Base-by-base conservation (phyloP, 2,329 filamentous ascomycete species). In the Talaromyces sp. region DNA sequence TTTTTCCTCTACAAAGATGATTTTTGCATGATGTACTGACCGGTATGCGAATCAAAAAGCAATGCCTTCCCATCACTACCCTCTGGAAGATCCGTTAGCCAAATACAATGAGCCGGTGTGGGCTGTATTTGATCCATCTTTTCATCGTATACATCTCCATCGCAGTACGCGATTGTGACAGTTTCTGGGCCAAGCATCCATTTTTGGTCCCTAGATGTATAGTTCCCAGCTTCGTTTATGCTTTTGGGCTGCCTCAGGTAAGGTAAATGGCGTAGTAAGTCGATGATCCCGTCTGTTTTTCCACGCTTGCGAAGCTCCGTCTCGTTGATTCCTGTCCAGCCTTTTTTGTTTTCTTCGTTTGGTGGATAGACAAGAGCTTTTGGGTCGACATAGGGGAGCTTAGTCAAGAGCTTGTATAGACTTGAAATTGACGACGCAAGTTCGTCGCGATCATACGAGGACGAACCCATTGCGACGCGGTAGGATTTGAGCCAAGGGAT, bases 51-150 rank as follows among this genome's bases (percentile, higher is more conserved):
- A 58, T 61, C 59, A 10, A 61, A 32, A 17, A 61, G 50, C 13
- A 61, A 7, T 4, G 27, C 59, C 24, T 27, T 4, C 11, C 55
- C 59, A 58, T 58, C n/a, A 9, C 38, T 29, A 17, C 38, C 38
- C 3, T 55, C 26, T 4, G 41, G 21, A 8, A 56, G 19, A 27
- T 58, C 43, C 2, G 59, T 51, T 7, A 61, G n/a, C 59, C 59
- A 61, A 21, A 61, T 55, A 51, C 59, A 61, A 51, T 61, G 59
- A 38, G 38, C 55, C 38, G 59, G 59, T 2, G 59, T 61, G n/a
- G 59, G 50, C 24, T 61, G 59, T 24, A 55, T 58, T 9, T 38
- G 38, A 35, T 61, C 55, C 55, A 61, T 29, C 13, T 58, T 31
- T n/a, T 50, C 50, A 26, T 49, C 41, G 29, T 58, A 58, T 4